Evolutionary conservation across 2,329 filamentous ascomycete genomes (phyloP), one percentile per base, ranked within the genome.

Genomic region (Metarhizium brunneum): DNA sequence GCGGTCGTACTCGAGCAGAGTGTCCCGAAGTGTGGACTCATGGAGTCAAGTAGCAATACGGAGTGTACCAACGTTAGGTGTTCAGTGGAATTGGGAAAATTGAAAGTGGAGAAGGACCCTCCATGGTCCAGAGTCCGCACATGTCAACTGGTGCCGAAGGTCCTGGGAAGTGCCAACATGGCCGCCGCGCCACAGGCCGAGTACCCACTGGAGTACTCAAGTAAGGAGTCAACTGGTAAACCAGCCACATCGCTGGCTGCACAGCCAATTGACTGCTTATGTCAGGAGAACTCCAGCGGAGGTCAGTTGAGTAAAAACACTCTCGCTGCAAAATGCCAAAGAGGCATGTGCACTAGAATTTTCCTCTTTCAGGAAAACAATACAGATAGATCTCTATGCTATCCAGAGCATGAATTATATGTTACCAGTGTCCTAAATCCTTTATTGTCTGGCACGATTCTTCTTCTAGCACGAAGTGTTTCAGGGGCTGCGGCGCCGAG

Each of bases 101-200:
- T 49, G 32, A 42, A 49, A 54, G 52, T 54, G 52, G 52, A 14
- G 35, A n/a, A 40, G 36, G 30, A 38, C 20, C 48, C 48, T 50
- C 30, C 30, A 30, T 20, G 45, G 11, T 30, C 45, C 38, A 40
- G 38, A 8, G 35, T 13, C 8, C 35, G 35, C 13, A 47, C 10
- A n/a, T 25, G 25, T 25, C 25, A 25, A 47, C 10, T 47, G 16
- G 7, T n/a, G 7, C 43, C 7, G 16, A 25, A 8, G 7, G 43
- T 14, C 43, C 7, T 47, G 10, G 16, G 16, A 47, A 8, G 10
- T 7, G 16, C 7, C 16, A 16, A 47, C 20, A 25, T 47, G 35
- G 35, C 35, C 35, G 35, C 35, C 35, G 13, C 7, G 35, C 13
- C 8, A 10, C 35, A 10, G 13, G 8, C 35, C 13, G 13, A 13